These are phyloP conservation scores for Rubia balearica DNA, from an alignment of 305 asterid genomes.

Conservation along the genomic window DNA sequence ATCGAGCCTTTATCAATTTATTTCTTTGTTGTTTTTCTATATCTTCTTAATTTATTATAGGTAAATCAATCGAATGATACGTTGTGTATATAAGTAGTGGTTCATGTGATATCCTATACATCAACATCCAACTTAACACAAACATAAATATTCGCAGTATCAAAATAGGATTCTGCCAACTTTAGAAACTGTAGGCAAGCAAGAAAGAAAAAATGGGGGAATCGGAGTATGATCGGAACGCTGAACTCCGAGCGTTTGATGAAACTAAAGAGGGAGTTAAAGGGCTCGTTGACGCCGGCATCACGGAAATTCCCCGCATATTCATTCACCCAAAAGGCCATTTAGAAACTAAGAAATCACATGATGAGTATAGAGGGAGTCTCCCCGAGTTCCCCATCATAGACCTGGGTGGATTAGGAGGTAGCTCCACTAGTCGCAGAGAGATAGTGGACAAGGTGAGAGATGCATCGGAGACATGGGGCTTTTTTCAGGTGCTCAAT, in stretches of 20 bases:
- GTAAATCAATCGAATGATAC: too few relatives aligned
- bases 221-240: background rate
- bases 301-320: constrained; percentile 29
- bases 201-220: background rate
- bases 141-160: too few relatives aligned
- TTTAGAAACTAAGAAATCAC: too few relatives aligned
- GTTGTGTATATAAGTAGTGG: too few relatives aligned
- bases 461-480: constrained; percentile 21
- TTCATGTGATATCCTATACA: too few relatives aligned
- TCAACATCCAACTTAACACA: too few relatives aligned
- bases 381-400: constrained; percentile 9
- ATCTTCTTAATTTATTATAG: too few relatives aligned
- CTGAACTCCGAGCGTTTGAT: background rate
- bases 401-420: background rate
- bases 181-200: background rate
- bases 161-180: too few relatives aligned
- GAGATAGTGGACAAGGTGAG: constrained; percentile 16
- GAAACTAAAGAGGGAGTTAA: background rate
- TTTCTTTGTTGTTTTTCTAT: too few relatives aligned
- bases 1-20: too few relatives aligned
- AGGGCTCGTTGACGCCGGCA: constrained; percentile 31
- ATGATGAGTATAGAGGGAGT: background rate
- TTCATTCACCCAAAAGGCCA: constrained; percentile 35
- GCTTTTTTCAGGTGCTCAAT: constrained; percentile 20
- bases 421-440: background rate